Evolutionary conservation across 306 rosid species (phyloP).

Genomic region (Rosa chinensis): DNA sequence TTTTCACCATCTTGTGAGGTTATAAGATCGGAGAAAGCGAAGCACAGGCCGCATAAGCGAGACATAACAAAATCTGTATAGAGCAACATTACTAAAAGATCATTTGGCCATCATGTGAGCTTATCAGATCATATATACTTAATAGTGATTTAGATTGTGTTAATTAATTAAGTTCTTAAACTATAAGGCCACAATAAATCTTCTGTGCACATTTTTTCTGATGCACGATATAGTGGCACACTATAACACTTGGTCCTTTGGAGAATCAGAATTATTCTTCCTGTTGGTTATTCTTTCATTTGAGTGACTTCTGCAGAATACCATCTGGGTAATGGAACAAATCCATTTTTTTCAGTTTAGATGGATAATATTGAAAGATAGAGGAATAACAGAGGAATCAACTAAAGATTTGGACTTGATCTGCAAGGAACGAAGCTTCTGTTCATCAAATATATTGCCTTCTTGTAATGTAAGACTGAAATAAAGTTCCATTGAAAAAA

Average conservation of each 20-base stretch:
- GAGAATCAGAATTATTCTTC: constrained; percentile 12
- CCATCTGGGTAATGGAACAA: not conserved
- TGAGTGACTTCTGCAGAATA: not conserved
- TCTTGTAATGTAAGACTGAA: not conserved
- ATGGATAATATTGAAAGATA: too few species aligned
- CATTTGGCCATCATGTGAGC: not conserved
- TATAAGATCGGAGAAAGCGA: not conserved
- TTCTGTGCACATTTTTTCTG: not conserved
- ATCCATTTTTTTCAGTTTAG: not conserved
- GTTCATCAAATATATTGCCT: not conserved
- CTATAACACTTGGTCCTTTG: not conserved
- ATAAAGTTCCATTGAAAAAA: not conserved
- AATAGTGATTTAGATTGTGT: not conserved
- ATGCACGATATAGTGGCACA: not conserved
- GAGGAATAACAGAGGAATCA: too few species aligned
- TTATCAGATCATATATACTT: not conserved
- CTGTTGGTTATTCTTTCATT: not conserved
- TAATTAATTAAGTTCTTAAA: not conserved
- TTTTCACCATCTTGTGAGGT: not conserved
- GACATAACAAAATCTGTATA: not conserved
- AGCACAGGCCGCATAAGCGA: not conserved
- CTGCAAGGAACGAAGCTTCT: too few species aligned
- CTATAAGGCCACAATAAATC: not conserved
- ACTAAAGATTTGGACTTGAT: too few species aligned
- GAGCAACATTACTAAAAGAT: not conserved